Percentiles rank a stretch among this genome's conserved stretches.
These are phyloP conservation scores for Leccinum proximum DNA, from an alignment of 1,284 basidiomycete genomes.

Conservation along the genomic window DNA sequence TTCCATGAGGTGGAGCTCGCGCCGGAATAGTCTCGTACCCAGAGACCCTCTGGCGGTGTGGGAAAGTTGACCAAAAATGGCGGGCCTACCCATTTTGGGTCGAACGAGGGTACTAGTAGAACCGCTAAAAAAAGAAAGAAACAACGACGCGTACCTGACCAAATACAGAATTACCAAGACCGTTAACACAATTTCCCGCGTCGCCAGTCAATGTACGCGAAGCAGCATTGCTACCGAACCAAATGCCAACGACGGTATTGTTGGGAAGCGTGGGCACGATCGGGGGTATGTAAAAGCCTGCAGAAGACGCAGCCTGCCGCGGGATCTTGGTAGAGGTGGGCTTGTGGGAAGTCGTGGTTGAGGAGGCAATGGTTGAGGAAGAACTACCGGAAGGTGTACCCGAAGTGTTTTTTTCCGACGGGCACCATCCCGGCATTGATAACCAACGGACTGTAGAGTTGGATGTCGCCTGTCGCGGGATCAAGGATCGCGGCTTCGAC, in stretches of 20 bases:
- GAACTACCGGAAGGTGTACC: background rate
- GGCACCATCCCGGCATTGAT: slow-evolving; percentile 25
- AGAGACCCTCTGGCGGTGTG: no score
- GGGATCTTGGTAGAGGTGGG: slow-evolving; percentile 3
- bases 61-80: no score
- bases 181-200: slow-evolving; percentile 24
- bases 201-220: slow-evolving; percentile 21
- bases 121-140: background rate
- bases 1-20: no score
- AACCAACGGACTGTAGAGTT: slow-evolving; percentile 27
- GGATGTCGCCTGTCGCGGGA: slow-evolving; percentile 24
- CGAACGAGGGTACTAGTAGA: no score
- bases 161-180: slow-evolving; percentile 20
- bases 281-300: slow-evolving; percentile 24
- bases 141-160: slow-evolving; percentile 17
- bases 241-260: slow-evolving; percentile 24
- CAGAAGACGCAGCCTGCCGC: slow-evolving; percentile 11
- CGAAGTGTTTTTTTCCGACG: slow-evolving; percentile 8
- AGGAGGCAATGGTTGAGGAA: background rate
- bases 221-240: slow-evolving; percentile 27
- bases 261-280: slow-evolving; percentile 22
- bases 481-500: slow-evolving; percentile 29
- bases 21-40: no score
- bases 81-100: no score
- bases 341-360: background rate